Evolutionary conservation across 2,329 filamentous ascomycete genomes (phyloP).

Genomic region (Paecilomyces sp.): DNA sequence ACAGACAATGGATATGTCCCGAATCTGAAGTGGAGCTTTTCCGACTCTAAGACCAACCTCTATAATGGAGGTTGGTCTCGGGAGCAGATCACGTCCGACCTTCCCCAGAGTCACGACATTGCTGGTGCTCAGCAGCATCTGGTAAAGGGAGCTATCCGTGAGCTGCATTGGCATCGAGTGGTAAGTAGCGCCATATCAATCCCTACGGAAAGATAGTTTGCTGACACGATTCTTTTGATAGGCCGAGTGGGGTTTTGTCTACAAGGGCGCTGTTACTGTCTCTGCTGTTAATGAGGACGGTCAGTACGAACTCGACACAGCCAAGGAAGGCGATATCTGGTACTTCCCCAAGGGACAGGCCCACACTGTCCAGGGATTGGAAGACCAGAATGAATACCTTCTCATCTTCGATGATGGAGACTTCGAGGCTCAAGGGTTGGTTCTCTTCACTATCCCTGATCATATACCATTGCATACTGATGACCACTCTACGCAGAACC

Average conservation of each 20-base stretch:
- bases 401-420: constrained; percentile 61
- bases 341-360: constrained; percentile 61
- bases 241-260: constrained; percentile 63
- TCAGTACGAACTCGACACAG: constrained; percentile 46
- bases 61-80: constrained; percentile 60
- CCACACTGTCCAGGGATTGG: constrained; percentile 55
- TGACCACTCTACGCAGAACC: constrained; percentile 35
- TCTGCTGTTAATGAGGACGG: constrained; percentile 59
- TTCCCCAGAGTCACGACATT: constrained; percentile 60
- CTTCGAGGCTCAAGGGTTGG: constrained; percentile 56
- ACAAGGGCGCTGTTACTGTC: constrained; percentile 50
- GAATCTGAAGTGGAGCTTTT: constrained; percentile 65
- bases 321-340: constrained; percentile 59
- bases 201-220: neutral
- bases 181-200: constrained; percentile 32
- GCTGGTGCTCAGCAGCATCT: constrained; percentile 62
- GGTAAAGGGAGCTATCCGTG: constrained; percentile 57
- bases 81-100: constrained; percentile 59
- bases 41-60: constrained; percentile 57
- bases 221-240: constrained; percentile 16
- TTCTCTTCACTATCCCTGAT: neutral
- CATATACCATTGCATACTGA: neutral
- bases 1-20: constrained; percentile 59
- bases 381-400: constrained; percentile 61
- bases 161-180: constrained; percentile 62